Evolutionary conservation across 2,329 filamentous ascomycete genomes (phyloP).

Genomic region (Corinectria fuckeliana): DNA sequence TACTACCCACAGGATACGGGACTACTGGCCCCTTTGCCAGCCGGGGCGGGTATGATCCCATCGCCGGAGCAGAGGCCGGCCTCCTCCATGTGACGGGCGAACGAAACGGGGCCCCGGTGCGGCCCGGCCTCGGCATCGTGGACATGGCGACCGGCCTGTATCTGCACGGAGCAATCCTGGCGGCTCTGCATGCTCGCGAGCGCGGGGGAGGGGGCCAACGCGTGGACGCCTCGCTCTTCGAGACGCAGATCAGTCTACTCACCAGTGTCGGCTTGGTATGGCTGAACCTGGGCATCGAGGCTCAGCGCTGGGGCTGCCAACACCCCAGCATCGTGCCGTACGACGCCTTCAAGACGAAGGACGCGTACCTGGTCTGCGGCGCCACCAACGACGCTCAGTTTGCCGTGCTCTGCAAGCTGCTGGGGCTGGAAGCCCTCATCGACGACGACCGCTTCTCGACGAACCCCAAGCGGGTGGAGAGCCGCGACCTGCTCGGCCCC

Average conservation of each 20-base stretch:
- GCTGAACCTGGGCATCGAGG: slow-evolving; percentile 48
- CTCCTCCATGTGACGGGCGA: slow-evolving; percentile 53
- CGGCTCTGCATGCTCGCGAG: slow-evolving; percentile 47
- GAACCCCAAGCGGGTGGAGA: slow-evolving; percentile 44
- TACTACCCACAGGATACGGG: slow-evolving; percentile 33
- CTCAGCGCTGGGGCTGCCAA: slow-evolving; percentile 51
- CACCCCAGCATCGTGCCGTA: slow-evolving; percentile 57
- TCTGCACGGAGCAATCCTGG: slow-evolving; percentile 52
- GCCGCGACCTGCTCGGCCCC: slow-evolving; percentile 45
- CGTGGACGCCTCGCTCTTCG: slow-evolving; percentile 53
- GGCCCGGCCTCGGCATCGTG: slow-evolving; percentile 50
- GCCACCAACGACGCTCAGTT: slow-evolving; percentile 48
- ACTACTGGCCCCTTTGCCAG: slow-evolving; percentile 48
- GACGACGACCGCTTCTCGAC: slow-evolving; percentile 40
- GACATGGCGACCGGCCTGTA: slow-evolving; percentile 54
- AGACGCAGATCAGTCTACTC: slow-evolving; percentile 50
- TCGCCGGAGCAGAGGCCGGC: slow-evolving; percentile 51
- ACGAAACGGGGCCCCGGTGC: slow-evolving; percentile 46
- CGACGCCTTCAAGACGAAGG: slow-evolving; percentile 49
- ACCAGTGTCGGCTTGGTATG: slow-evolving; percentile 50
- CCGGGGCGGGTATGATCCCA: slow-evolving; percentile 53
- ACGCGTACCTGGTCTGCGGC: slow-evolving; percentile 41
- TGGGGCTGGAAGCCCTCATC: slow-evolving; percentile 33
- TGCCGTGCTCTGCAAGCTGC: slow-evolving; percentile 34
- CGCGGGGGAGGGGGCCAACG: slow-evolving; percentile 49